phyloP scores from a whole-genome alignment of 1,139 yeast genomes.

The Tardiomyces digboiensis region DNA sequence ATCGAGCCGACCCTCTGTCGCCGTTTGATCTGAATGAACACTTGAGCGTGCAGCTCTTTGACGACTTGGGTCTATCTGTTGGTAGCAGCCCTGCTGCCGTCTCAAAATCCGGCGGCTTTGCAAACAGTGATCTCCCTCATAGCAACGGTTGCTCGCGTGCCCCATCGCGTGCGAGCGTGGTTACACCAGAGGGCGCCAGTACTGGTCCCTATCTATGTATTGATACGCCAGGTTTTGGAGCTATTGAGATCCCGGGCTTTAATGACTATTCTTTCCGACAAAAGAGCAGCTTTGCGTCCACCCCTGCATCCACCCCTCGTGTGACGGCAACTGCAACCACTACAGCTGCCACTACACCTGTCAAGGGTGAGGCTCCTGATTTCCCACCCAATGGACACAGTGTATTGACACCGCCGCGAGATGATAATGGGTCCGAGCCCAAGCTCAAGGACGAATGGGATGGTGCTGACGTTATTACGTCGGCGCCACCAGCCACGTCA shows the following conservation, averaged over 20 bases:
- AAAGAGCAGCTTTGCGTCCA: not conserved
- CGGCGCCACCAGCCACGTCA: not conserved
- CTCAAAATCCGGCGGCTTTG: no score
- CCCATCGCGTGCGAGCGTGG: not conserved
- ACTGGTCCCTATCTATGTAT: not conserved
- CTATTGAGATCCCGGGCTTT: not conserved
- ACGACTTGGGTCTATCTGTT: no score
- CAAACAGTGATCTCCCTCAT: no score
- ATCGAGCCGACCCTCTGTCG: no score
- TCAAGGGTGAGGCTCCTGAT: not conserved
- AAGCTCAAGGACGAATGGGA: not conserved
- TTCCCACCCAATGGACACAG: not conserved
- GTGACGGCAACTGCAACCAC: conserved; percentile 7
- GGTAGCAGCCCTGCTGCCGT: no score
- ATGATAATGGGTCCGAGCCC: not conserved
- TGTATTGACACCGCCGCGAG: not conserved
- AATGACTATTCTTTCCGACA: not conserved
- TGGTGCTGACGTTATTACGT: not conserved
- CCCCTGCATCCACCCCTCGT: conserved; percentile 1
- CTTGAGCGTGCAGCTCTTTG: not conserved
- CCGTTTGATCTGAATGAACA: not conserved
- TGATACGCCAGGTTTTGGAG: not conserved
- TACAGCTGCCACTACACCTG: conserved; percentile 6
- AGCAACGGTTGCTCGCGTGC: conserved; percentile 1
- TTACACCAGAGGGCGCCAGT: not conserved